These are phyloP conservation scores for Penstemon davidsonii DNA, from an alignment of 257 asterid species.

Conservation along the genomic window DNA sequence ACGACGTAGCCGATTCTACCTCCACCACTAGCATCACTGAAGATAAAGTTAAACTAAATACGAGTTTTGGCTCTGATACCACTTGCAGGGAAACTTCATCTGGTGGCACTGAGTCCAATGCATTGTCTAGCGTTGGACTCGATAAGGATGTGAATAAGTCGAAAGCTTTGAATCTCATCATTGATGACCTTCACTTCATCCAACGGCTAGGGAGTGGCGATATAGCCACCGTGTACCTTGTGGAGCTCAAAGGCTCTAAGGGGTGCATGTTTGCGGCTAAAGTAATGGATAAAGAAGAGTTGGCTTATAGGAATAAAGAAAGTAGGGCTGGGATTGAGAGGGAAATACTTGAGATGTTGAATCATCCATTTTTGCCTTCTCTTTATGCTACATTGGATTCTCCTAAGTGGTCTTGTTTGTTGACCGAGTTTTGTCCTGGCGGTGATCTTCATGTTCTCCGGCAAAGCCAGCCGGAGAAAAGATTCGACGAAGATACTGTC, in stretches of 20 bases:
- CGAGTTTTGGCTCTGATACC: slow-evolving; percentile 28
- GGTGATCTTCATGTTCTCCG: slow-evolving; percentile 84
- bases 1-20: slow-evolving; percentile 21
- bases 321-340: slow-evolving; percentile 64
- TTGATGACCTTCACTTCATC: slow-evolving; percentile 53
- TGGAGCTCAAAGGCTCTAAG: slow-evolving; percentile 49
- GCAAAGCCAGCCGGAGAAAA: slow-evolving; percentile 59
- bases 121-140: slow-evolving; percentile 12
- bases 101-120: slow-evolving; percentile 27
- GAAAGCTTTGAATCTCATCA: slow-evolving; percentile 28
- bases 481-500: slow-evolving; percentile 60
- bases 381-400: slow-evolving; percentile 62
- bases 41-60: slow-evolving; percentile 17
- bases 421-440: slow-evolving; percentile 80
- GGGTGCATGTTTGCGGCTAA: slow-evolving; percentile 70
- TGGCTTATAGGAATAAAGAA: slow-evolving; percentile 64
- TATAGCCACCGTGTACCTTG: slow-evolving; percentile 73
- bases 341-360: slow-evolving; percentile 70
- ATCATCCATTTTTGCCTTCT: slow-evolving; percentile 82
- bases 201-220: slow-evolving; percentile 76
- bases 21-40: slow-evolving; percentile 26
- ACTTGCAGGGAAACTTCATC: slow-evolving; percentile 13
- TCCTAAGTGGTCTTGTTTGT: slow-evolving; percentile 64
- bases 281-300: slow-evolving; percentile 78
- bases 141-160: slow-evolving; percentile 22